These are phyloP conservation scores for Peribolospora kevripleyi DNA, from an alignment of 768 basidiomycete species.

Conservation along the genomic window DNA sequence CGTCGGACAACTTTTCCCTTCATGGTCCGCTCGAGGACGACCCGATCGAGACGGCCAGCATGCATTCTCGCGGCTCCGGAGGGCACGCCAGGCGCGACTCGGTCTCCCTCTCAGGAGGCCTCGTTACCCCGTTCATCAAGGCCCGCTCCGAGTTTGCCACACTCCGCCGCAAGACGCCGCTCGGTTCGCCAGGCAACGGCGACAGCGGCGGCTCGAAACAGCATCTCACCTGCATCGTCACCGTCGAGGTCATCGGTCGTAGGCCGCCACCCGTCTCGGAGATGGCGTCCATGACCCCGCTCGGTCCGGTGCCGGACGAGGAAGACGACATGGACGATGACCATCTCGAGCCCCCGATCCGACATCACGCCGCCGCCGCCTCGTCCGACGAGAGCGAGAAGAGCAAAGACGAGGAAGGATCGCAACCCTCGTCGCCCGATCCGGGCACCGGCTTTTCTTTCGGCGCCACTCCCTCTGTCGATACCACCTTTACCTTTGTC, in stretches of 20 bases:
- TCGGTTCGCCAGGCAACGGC: no score
- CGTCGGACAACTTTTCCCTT: neutral
- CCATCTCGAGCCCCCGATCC: no score
- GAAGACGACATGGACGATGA: no score
- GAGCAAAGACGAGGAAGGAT: neutral
- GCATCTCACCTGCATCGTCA: constrained; percentile 75
- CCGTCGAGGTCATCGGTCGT: constrained; percentile 72
- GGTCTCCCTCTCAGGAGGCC: constrained; percentile 23
- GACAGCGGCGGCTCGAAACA: constrained; percentile 26
- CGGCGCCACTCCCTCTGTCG: neutral
- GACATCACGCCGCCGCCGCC: no score
- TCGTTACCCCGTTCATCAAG: constrained; percentile 79
- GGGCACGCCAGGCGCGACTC: constrained; percentile 20
- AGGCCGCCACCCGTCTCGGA: constrained; percentile 18
- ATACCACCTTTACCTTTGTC: constrained; percentile 24
- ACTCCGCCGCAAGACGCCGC: constrained; percentile 40
- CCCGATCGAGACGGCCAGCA: neutral
- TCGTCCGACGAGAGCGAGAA: neutral
- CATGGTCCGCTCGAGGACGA: neutral
- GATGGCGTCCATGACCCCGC: no score
- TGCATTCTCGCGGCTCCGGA: constrained; percentile 16
- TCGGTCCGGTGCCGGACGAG: no score
- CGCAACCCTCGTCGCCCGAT: neutral
- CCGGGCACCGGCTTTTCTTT: neutral
- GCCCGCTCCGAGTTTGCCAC: constrained; percentile 78